Evolutionary conservation across 2,329 filamentous ascomycete genomes (phyloP).

Genomic region (Davidsoniella virescens): DNA sequence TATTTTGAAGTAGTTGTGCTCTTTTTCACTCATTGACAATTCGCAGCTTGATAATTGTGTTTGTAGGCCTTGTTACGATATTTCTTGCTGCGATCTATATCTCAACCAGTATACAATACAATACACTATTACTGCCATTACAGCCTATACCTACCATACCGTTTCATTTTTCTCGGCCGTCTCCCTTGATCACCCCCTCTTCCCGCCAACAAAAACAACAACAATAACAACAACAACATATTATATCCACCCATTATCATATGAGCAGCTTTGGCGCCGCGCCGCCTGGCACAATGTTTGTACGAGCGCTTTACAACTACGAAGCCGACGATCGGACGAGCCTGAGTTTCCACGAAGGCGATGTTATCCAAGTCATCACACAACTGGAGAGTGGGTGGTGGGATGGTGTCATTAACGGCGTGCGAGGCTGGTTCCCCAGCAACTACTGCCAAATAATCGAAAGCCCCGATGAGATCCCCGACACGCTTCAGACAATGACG

Average conservation of each 20-base stretch:
- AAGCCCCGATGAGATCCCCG: conserved; percentile 55
- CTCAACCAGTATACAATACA: too few species aligned
- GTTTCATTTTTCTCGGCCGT: conserved; percentile 4
- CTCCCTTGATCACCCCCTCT: too few species aligned
- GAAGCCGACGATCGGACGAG: conserved; percentile 94
- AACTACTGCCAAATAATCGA: conserved; percentile 90
- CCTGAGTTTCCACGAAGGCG: conserved; percentile 89
- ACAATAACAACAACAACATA: conserved; percentile 3
- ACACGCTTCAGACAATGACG: conserved; percentile 25
- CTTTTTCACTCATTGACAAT: too few species aligned
- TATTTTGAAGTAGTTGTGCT: too few species aligned
- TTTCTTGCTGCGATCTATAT: too few species aligned
- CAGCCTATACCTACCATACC: neutral
- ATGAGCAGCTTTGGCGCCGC: conserved; percentile 49
- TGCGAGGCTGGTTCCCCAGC: conserved; percentile 96
- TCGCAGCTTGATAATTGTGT: too few species aligned
- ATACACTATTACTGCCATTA: too few species aligned
- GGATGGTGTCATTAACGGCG: conserved; percentile 95
- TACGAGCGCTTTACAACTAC: conserved; percentile 93
- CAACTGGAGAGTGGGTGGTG: conserved; percentile 98
- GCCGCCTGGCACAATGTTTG: conserved; percentile 61
- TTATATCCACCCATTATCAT: conserved; percentile 2
- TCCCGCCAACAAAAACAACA: conserved; percentile 1
- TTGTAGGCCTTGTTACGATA: too few species aligned
- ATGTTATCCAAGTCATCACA: conserved; percentile 96